phyloP scores from a whole-genome alignment of 1,284 basidiomycete species.

The Ganoderma boninense region DNA sequence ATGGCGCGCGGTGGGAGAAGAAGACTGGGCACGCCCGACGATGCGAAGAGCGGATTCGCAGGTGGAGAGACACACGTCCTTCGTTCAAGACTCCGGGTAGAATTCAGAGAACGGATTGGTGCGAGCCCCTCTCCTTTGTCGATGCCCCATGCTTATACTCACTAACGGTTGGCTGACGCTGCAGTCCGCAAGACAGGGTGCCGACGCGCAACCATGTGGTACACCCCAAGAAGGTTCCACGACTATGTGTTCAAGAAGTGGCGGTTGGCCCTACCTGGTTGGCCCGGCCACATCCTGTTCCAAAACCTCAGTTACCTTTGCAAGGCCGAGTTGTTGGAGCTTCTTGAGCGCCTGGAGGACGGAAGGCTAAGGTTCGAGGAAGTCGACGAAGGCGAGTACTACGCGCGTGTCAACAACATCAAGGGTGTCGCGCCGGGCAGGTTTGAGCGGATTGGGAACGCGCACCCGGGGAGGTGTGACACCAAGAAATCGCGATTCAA shows the following conservation, averaged over 20 bases:
- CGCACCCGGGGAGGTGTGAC: slow-evolving; percentile 8
- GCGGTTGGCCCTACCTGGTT: not conserved
- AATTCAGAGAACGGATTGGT: not conserved
- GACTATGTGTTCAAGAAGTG: not conserved
- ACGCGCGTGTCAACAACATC: not conserved
- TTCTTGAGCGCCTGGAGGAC: not conserved
- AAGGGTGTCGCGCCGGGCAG: not conserved
- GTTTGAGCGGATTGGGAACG: not conserved
- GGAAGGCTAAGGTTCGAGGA: not conserved
- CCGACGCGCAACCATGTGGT: not conserved
- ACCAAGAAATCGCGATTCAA: slow-evolving; percentile 17
- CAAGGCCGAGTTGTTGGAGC: not conserved
- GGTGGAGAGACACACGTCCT: not conserved
- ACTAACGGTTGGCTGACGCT: not conserved
- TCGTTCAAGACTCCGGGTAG: not conserved
- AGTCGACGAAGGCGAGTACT: not conserved
- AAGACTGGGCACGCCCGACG: not conserved
- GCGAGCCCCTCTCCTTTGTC: not conserved
- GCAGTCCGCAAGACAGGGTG: not conserved
- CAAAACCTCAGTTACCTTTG: not conserved
- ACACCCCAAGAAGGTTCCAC: not conserved
- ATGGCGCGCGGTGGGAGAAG: slow-evolving; percentile 2
- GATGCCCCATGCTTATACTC: not conserved
- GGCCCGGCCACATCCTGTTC: not conserved
- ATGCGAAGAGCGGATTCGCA: not conserved